Evolutionary conservation across 305 asterid species (phyloP).

Genomic region (Euphrasia arctica): DNA sequence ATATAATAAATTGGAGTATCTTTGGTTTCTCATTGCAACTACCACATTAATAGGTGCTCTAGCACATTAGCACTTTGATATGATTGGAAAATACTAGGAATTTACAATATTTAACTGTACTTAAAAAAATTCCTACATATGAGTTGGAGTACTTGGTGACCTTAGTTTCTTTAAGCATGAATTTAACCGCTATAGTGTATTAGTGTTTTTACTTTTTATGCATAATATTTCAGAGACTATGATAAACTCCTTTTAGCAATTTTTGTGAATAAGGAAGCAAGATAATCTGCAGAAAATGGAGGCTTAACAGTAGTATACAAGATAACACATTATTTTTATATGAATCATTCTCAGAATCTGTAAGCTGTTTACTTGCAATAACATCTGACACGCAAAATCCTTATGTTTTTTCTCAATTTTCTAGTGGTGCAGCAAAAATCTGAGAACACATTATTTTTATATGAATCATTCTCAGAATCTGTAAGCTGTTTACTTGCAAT

Average conservation of each 20-base stretch:
- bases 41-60: conserved; percentile 3
- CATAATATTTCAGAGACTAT: background rate
- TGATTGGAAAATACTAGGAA: background rate
- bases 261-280: conserved; percentile 1
- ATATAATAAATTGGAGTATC: background rate
- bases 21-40: conserved; percentile 4
- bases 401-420: conserved; percentile 27
- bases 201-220: background rate
- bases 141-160: background rate
- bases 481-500: conserved; percentile 11
- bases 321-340: background rate
- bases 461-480: conserved; percentile 4
- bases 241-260: background rate
- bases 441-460: conserved; percentile 26
- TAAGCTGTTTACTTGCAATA: conserved; percentile 11
- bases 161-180: background rate
- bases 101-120: background rate
- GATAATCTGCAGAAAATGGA: background rate
- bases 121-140: background rate
- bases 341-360: conserved; percentile 4
- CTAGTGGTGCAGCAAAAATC: conserved; percentile 80
- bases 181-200: background rate
- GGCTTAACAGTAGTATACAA: conserved; percentile 16
- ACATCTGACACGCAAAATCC: conserved; percentile 20
- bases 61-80: background rate